Conservation (phyloP, 2,329 filamentous ascomycete species). For the Ophiognomonia clavigignenti-juglandacearum region DNA sequence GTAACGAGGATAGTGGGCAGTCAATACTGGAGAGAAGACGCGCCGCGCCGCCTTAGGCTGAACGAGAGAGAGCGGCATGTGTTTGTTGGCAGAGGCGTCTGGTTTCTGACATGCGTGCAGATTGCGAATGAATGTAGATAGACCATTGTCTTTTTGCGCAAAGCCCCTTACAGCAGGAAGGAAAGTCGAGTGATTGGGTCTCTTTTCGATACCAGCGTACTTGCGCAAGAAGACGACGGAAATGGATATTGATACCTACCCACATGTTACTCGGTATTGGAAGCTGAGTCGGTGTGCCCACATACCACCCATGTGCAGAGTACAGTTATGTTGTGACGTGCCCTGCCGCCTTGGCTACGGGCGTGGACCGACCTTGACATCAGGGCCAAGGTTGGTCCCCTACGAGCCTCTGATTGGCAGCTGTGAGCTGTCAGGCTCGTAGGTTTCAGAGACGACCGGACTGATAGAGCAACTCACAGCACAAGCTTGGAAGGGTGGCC, state of each 20-base stretch:
- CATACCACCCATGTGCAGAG: too few relatives aligned
- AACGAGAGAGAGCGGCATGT: neutral
- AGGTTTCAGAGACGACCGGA: too few relatives aligned
- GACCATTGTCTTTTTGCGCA: neutral
- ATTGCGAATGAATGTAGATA: slow-evolving; percentile 7
- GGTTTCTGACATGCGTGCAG: neutral
- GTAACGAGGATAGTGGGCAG: neutral
- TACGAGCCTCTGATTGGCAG: too few relatives aligned
- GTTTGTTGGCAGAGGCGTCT: neutral
- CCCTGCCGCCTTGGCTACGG: too few relatives aligned
- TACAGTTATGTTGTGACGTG: too few relatives aligned
- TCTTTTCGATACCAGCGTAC: slow-evolving; percentile 28
- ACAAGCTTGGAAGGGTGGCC: too few relatives aligned
- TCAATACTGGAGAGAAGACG: neutral
- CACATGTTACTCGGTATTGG: neutral
- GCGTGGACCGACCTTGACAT: too few relatives aligned
- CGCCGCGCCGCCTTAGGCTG: neutral
- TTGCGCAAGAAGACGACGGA: neutral
- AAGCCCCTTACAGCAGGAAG: neutral
- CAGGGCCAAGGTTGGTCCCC: too few relatives aligned
- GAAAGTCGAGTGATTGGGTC: neutral
- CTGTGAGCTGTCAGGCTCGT: too few relatives aligned
- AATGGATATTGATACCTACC: neutral
- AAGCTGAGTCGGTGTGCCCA: too few relatives aligned
- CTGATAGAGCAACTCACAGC: too few relatives aligned